Evolutionary conservation across 768 basidiomycete genomes (phyloP).

Genomic region (Lactifluus hygrophoroides): DNA sequence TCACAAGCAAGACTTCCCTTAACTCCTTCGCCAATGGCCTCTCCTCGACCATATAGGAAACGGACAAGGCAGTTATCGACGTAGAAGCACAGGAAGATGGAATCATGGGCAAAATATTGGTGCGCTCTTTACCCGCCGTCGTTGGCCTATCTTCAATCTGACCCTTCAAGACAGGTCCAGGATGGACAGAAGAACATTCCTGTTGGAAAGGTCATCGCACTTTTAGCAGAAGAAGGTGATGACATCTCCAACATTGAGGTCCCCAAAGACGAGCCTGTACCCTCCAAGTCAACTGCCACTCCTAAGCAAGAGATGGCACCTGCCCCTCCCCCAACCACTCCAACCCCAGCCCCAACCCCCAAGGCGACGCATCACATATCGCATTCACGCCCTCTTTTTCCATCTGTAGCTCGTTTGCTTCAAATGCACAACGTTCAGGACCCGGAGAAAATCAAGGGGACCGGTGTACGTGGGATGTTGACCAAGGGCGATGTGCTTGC

Average conservation of each 20-base stretch:
- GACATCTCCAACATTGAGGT: constrained; percentile 78
- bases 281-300: neutral
- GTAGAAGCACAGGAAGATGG: constrained; percentile 99
- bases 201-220: constrained; percentile 83
- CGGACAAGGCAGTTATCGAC: constrained; percentile 94
- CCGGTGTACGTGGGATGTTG: constrained; percentile 86
- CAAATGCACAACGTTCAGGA: constrained; percentile 51
- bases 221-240: constrained; percentile 94
- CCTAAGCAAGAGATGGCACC: constrained; percentile 23
- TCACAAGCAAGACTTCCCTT: constrained; percentile 12
- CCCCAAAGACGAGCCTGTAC: constrained; percentile 39
- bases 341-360: constrained; percentile 26
- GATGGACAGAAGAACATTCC: constrained; percentile 80
- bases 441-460: constrained; percentile 68
- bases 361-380: constrained; percentile 28
- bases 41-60: constrained; percentile 50
- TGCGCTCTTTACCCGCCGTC: constrained; percentile 32
- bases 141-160: neutral
- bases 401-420: constrained; percentile 80
- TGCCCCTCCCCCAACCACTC: constrained; percentile 23
- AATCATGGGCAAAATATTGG: constrained; percentile 86
- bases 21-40: neutral
- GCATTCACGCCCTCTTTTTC: constrained; percentile 73
- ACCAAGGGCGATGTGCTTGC: constrained; percentile 94
- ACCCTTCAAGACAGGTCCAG: constrained; percentile 36